phyloP scores from a whole-genome alignment of 345 rosid species.

The Salix suchowensis region DNA sequence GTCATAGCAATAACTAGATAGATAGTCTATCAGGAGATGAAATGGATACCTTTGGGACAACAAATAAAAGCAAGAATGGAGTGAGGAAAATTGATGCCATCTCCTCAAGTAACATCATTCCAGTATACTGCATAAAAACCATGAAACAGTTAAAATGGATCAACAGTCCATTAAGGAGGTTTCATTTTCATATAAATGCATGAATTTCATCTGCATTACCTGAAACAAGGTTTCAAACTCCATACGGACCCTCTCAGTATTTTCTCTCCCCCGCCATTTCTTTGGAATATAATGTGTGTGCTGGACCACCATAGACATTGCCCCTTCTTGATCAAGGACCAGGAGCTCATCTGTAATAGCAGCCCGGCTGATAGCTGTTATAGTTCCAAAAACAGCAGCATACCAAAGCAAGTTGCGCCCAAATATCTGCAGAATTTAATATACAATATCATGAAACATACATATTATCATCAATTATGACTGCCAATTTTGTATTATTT shows the following conservation, averaged over 20 bases:
- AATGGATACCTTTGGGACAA: constrained; percentile 71
- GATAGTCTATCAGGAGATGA: constrained; percentile 4
- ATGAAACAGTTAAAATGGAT: constrained; percentile 4
- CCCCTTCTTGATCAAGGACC: constrained; percentile 87
- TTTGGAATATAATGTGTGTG: constrained; percentile 97
- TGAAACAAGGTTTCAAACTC: constrained; percentile 94
- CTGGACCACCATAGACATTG: constrained; percentile 83
- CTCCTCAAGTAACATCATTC: constrained; percentile 96
- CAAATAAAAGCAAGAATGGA: constrained; percentile 77
- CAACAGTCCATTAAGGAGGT: neutral
- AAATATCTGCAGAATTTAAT: constrained; percentile 56
- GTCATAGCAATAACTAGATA: neutral
- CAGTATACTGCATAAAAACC: constrained; percentile 67
- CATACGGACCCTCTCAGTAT: constrained; percentile 62
- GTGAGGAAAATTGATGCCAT: constrained; percentile 96
- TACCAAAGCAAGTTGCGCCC: constrained; percentile 98
- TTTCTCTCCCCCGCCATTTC: constrained; percentile 91
- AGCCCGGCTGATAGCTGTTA: constrained; percentile 95
- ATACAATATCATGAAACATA: neutral
- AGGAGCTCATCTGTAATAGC: constrained; percentile 79
- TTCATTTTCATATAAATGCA: neutral
- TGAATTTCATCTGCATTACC: constrained; percentile 38
- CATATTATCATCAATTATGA: neutral
- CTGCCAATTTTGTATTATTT: neutral
- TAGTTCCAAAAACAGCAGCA: constrained; percentile 95